Conservation (phyloP, 495 filamentous ascomycete species). For the Copromyces sp. region DNA sequence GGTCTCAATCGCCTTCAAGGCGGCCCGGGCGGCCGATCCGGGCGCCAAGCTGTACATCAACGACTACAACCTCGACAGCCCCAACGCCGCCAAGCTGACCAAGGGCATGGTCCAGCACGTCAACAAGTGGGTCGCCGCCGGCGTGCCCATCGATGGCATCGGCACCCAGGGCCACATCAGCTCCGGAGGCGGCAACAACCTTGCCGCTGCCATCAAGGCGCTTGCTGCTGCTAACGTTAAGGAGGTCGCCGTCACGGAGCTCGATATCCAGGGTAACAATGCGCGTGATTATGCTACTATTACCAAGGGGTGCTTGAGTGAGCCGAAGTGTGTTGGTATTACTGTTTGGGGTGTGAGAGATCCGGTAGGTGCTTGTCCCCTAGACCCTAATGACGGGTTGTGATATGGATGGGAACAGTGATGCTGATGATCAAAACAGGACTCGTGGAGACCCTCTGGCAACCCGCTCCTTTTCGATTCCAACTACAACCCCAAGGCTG, state of each 20-base stretch:
- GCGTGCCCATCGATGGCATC: conserved; percentile 66
- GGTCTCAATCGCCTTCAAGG: conserved; percentile 52
- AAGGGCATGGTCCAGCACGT: conserved; percentile 54
- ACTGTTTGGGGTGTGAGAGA: conserved; percentile 72
- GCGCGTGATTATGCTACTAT: conserved; percentile 52
- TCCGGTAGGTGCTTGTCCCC: conserved; percentile 30
- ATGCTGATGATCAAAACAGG: conserved; percentile 16
- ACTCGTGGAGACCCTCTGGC: conserved; percentile 53
- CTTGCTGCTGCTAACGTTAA: conserved; percentile 42
- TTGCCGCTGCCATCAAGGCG: conserved; percentile 43
- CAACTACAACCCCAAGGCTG: conserved; percentile 51
- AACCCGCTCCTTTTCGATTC: conserved; percentile 57
- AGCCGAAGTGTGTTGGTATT: conserved; percentile 60
- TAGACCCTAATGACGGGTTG: neutral
- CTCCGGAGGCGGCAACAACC: conserved; percentile 34
- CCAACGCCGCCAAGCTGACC: conserved; percentile 40
- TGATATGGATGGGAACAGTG: neutral
- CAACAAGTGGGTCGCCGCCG: conserved; percentile 53
- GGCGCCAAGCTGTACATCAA: conserved; percentile 56
- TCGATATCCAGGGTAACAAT: conserved; percentile 52
- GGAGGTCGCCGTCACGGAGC: conserved; percentile 55
- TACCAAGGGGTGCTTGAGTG: conserved; percentile 52
- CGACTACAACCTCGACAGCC: conserved; percentile 52
- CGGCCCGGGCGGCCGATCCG: conserved; percentile 49
- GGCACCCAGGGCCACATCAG: conserved; percentile 54